Percentiles rank a stretch among this genome's conserved stretches.
phyloP scores from a whole-genome alignment of 2,329 filamentous ascomycete species.

The Blastomyces emzantsi region DNA sequence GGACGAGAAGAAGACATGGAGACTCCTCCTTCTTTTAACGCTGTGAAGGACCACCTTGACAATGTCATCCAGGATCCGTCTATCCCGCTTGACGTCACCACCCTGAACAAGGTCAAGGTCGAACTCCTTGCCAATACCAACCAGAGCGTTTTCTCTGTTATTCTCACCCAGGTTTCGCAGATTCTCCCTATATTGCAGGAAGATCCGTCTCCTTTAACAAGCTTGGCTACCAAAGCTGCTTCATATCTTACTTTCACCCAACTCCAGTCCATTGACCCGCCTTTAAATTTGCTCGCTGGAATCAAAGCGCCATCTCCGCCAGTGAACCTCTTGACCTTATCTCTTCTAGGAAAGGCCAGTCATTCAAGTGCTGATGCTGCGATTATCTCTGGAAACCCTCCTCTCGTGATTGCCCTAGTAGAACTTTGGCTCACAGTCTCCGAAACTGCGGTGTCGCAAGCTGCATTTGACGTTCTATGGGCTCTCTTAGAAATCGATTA shows the following conservation, averaged over 20 bases:
- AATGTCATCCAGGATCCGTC: slow-evolving; percentile 38
- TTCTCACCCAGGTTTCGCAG: slow-evolving; percentile 41
- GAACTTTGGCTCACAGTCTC: slow-evolving; percentile 50
- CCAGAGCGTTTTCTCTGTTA: slow-evolving; percentile 29
- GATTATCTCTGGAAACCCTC: slow-evolving; percentile 48
- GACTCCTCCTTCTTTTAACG: slow-evolving; percentile 28
- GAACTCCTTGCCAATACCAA: slow-evolving; percentile 33
- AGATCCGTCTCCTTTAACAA: slow-evolving; percentile 48
- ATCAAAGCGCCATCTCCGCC: slow-evolving; percentile 43
- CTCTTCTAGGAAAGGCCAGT: slow-evolving; percentile 49
- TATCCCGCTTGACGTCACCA: slow-evolving; percentile 38
- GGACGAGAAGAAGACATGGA: slow-evolving; percentile 21
- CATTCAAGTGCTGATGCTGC: slow-evolving; percentile 46
- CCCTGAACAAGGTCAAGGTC: slow-evolving; percentile 45
- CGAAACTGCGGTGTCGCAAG: slow-evolving; percentile 47
- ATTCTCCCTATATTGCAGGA: slow-evolving; percentile 47
- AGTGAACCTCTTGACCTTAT: slow-evolving; percentile 49
- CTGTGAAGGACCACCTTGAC: slow-evolving; percentile 36
- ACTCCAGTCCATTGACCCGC: slow-evolving; percentile 40
- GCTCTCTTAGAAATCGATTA: slow-evolving; percentile 46
- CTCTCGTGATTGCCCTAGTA: slow-evolving; percentile 47
- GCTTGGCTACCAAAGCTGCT: slow-evolving; percentile 44
- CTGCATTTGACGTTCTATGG: slow-evolving; percentile 45
- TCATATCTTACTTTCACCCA: slow-evolving; percentile 43
- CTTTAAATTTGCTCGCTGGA: slow-evolving; percentile 47